Base-by-base conservation (phyloP, 2,329 filamentous ascomycete genomes). In the Emericellopsis cladophorae region DNA sequence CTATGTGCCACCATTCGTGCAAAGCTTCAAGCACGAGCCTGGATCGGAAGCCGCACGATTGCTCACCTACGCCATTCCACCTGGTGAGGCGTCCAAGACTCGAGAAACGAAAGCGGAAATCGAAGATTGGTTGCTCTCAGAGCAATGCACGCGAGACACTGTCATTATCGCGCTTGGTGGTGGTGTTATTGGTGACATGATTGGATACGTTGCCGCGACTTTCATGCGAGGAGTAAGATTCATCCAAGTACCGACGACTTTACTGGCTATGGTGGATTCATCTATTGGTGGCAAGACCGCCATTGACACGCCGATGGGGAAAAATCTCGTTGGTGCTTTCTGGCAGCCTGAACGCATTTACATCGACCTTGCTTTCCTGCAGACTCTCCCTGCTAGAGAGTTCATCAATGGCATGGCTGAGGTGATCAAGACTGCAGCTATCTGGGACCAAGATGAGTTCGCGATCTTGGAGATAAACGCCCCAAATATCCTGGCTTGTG, bases 361-460 rank as follows among this genome's bases (percentile, higher is more conserved):
- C 62, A 89, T 98, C 51, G 92, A 98, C 60, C 70, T 96, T 45
- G 74, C 80, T 42, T 96, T 98, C 56, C 70, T 98, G 42, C 86
- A 94, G 57, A 94, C 88, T 1, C 69, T 98, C 16, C 89, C 90
- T 1, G 80, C 82, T 48, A 75, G 92, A 49, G 90, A 98, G 62
- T 90, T 98, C 55, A 88, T 95, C 62, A 98, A 98, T 59, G 92
- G 92, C 45, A 95, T 98, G 90, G 92, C 90, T 22, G 92, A 98
- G 66, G 90, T 98, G 24, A 75, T 95, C 58, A 95, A 95, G 74
- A 98, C 92, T 4, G 92, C 92, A 4, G 92, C 92, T 41, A 96
- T 98, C 51, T 95, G 90, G 77, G 79, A 94, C 53, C 87, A 93
- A 60, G 64, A 71, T 9, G 90, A 95, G 55, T 98, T 98, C 57